Percentiles rank a stretch among this genome's conserved stretches.
Conservation (phyloP, 2,329 filamentous ascomycete species). For the Cladophialophora chaetospira region DNA sequence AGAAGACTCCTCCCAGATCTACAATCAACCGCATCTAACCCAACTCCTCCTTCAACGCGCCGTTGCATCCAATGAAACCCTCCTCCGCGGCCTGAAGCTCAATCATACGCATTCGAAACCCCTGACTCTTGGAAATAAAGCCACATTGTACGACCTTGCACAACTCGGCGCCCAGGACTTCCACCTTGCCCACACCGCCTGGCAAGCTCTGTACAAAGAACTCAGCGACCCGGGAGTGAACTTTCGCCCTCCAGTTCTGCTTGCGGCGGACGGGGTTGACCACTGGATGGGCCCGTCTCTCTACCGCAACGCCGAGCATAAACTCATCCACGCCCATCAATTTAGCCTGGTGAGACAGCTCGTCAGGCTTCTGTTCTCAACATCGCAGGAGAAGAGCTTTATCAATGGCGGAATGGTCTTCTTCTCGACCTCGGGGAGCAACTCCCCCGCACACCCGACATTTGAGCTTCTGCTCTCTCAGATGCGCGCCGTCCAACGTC, state of each 20-base stretch:
- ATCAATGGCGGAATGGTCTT: constrained; percentile 78
- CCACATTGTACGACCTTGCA: constrained; percentile 68
- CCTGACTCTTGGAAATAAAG: constrained; percentile 58
- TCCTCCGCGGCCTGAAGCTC: constrained; percentile 60
- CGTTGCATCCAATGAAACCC: constrained; percentile 66
- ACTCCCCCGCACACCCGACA: constrained; percentile 64
- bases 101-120: constrained; percentile 58
- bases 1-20: constrained; percentile 52
- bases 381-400: constrained; percentile 50
- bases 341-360: constrained; percentile 76
- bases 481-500: constrained; percentile 46
- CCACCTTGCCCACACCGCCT: constrained; percentile 77
- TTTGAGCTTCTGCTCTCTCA: constrained; percentile 67
- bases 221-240: constrained; percentile 58
- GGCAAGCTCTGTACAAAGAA: constrained; percentile 79
- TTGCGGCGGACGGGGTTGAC: constrained; percentile 75
- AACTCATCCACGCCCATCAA: constrained; percentile 83
- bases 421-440: constrained; percentile 72
- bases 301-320: constrained; percentile 71
- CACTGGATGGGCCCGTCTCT: constrained; percentile 78
- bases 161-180: constrained; percentile 70
- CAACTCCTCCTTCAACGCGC: constrained; percentile 74
- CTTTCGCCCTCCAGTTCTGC: constrained; percentile 64
- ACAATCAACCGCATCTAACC: constrained; percentile 77
- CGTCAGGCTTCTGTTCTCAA: constrained; percentile 68